A percentile compares a stretch with the other conserved stretches of the same genome.
phyloP scores from a whole-genome alignment of 768 basidiomycete genomes.

The Sporobolomyces pararoseus region DNA sequence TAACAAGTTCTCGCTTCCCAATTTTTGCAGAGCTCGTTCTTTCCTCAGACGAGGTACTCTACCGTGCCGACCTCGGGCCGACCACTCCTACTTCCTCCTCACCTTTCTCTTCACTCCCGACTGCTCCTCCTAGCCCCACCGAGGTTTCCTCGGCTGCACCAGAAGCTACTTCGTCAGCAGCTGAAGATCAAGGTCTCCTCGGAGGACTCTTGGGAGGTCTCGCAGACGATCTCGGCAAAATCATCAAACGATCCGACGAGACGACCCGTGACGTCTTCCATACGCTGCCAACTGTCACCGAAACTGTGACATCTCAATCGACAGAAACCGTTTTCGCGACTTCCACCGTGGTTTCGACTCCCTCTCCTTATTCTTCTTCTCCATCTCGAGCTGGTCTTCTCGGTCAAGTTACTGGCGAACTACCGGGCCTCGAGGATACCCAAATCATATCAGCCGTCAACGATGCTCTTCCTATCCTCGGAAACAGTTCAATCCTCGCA shows the following conservation, averaged over 20 bases:
- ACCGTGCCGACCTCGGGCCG: slow-evolving; percentile 22
- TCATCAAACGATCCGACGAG: slow-evolving; percentile 8
- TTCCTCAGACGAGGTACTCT: slow-evolving; percentile 30
- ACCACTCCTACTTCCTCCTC: slow-evolving; percentile 7
- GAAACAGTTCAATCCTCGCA: slow-evolving; percentile 14
- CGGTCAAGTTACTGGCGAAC: not conserved
- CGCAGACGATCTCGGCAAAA: slow-evolving; percentile 4
- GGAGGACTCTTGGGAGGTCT: slow-evolving; percentile 19
- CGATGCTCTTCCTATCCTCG: not conserved
- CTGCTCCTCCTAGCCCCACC: not conserved
- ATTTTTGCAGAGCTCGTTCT: slow-evolving; percentile 33
- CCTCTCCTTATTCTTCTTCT: not conserved
- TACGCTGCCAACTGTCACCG: slow-evolving; percentile 5
- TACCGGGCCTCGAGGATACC: not conserved
- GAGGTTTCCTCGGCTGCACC: not conserved
- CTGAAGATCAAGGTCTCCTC: slow-evolving; percentile 6
- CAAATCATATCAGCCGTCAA: not conserved
- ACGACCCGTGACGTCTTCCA: not conserved
- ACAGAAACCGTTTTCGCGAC: not conserved
- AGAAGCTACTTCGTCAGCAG: slow-evolving; percentile 10
- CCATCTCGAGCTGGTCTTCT: slow-evolving; percentile 4
- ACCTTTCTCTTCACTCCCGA: not conserved
- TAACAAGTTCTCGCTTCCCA: not conserved
- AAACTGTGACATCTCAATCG: not conserved
- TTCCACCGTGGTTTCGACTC: not conserved